Evolutionary conservation across 2,329 filamentous ascomycete genomes (phyloP).

Genomic region (Graphilbum sp.): DNA sequence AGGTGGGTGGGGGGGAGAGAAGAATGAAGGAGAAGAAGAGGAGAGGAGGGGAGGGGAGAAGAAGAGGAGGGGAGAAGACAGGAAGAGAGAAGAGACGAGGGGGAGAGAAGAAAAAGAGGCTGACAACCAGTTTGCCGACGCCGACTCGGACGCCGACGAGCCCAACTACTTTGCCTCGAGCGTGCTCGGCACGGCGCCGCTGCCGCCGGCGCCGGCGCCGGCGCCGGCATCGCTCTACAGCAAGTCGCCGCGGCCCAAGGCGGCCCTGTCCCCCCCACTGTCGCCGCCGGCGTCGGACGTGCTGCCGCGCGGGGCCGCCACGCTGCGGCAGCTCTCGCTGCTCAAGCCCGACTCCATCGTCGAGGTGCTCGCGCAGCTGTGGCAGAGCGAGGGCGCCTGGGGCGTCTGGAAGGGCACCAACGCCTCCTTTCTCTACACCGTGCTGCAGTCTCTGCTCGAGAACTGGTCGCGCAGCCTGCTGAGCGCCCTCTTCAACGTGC

Average conservation of each 20-base stretch:
- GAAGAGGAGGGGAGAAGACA: background rate
- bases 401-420: constrained; percentile 94
- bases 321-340: constrained; percentile 37
- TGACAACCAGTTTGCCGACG: too few species aligned
- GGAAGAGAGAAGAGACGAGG: background rate
- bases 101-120: too few species aligned
- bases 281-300: background rate
- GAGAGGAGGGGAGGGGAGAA: background rate
- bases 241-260: constrained; percentile 15
- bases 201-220: too few species aligned
- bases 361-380: constrained; percentile 74
- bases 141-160: constrained; percentile 60
- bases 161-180: constrained; percentile 69
- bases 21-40: too few species aligned
- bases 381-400: constrained; percentile 77
- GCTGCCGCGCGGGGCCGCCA: background rate
- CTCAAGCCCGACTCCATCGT: constrained; percentile 65
- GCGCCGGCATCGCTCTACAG: constrained; percentile 17
- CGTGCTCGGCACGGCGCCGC: constrained; percentile 36
- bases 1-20: too few species aligned
- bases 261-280: background rate
- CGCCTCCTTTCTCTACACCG: constrained; percentile 77
- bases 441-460: constrained; percentile 74
- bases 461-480: constrained; percentile 83
- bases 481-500: constrained; percentile 80